Evolutionary conservation across 2,329 filamentous ascomycete species (phyloP).

Genomic region (Fusarium palustre): DNA sequence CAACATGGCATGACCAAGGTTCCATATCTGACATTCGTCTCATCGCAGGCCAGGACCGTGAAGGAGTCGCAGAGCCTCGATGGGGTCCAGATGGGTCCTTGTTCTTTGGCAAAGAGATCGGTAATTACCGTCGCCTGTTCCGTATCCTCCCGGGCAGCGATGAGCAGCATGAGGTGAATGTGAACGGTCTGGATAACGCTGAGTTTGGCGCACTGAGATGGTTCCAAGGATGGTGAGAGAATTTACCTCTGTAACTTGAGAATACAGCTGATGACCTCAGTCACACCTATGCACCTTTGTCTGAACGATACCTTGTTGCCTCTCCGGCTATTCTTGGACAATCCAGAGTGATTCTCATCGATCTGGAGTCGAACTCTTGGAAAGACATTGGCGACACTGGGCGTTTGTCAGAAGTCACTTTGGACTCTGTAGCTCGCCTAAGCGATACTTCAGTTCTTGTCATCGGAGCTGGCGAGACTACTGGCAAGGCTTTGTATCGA

Average conservation of each 20-base stretch:
- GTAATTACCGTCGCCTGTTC: conserved; percentile 62
- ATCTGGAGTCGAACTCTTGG: conserved; percentile 51
- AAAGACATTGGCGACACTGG: conserved; percentile 48
- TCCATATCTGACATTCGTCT: conserved; percentile 49
- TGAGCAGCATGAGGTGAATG: conserved; percentile 46
- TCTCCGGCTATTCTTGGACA: conserved; percentile 50
- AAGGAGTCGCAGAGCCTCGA: conserved; percentile 62
- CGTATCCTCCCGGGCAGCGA: conserved; percentile 48
- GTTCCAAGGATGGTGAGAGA: conserved; percentile 50
- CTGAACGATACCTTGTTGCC: conserved; percentile 52
- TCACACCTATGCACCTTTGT: conserved; percentile 56
- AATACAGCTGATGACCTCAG: conserved; percentile 39
- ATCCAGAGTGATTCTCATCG: conserved; percentile 53
- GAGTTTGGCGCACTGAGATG: conserved; percentile 54
- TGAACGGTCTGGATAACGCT: conserved; percentile 56
- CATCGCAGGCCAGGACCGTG: conserved; percentile 57
- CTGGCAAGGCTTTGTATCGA: conserved; percentile 52
- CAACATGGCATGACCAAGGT: conserved; percentile 53
- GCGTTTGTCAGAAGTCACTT: conserved; percentile 49
- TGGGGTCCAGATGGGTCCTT: conserved; percentile 63
- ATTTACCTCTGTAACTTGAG: rapidly evolving
- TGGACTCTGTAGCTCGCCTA: conserved; percentile 52
- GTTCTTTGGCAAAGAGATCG: conserved; percentile 61
- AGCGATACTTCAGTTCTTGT: conserved; percentile 54
- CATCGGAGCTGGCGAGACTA: conserved; percentile 51